Evolutionary conservation across 2,329 filamentous ascomycete species (phyloP).

Genomic region (Anisogramma anomala): DNA sequence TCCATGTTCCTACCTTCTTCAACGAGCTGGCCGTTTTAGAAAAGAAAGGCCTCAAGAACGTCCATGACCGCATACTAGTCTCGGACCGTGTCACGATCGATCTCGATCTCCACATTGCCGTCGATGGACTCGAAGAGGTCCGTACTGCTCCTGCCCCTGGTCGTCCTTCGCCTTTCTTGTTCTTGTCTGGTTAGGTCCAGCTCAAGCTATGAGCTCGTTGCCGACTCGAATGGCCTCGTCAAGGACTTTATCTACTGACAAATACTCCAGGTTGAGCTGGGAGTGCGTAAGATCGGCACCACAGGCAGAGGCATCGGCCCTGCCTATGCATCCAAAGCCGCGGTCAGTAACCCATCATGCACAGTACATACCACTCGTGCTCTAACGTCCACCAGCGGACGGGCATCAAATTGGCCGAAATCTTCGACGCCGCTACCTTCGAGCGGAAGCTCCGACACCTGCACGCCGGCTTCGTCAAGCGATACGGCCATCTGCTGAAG

Average conservation of each 20-base stretch:
- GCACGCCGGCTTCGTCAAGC: slow-evolving; percentile 51
- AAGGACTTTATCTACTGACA: neutral
- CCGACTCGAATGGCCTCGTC: neutral
- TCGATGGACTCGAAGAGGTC: slow-evolving; percentile 56
- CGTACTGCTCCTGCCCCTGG: neutral
- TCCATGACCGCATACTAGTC: slow-evolving; percentile 48
- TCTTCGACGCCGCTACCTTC: slow-evolving; percentile 56
- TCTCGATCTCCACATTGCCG: slow-evolving; percentile 50
- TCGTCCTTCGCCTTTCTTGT: too few species aligned
- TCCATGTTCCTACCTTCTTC: slow-evolving; percentile 46
- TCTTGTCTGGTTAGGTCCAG: too few species aligned
- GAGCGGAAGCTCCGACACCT: slow-evolving; percentile 54
- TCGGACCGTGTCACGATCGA: slow-evolving; percentile 51
- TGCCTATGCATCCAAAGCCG: slow-evolving; percentile 20
- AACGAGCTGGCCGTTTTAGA: slow-evolving; percentile 50
- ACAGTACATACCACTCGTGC: too few species aligned
- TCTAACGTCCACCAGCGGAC: slow-evolving; percentile 29
- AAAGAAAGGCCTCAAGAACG: slow-evolving; percentile 44
- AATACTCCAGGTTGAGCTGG: slow-evolving; percentile 25
- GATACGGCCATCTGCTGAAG: slow-evolving; percentile 54
- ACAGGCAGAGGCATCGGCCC: slow-evolving; percentile 22
- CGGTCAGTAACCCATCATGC: slow-evolving; percentile 16
- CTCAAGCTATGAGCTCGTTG: neutral
- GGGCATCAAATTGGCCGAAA: slow-evolving; percentile 54
- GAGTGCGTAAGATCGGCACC: slow-evolving; percentile 29